Percentiles rank a stretch among this genome's conserved stretches.
phyloP scores from a whole-genome alignment of 2,329 filamentous ascomycete species.

The Ceratocystis variospora region DNA sequence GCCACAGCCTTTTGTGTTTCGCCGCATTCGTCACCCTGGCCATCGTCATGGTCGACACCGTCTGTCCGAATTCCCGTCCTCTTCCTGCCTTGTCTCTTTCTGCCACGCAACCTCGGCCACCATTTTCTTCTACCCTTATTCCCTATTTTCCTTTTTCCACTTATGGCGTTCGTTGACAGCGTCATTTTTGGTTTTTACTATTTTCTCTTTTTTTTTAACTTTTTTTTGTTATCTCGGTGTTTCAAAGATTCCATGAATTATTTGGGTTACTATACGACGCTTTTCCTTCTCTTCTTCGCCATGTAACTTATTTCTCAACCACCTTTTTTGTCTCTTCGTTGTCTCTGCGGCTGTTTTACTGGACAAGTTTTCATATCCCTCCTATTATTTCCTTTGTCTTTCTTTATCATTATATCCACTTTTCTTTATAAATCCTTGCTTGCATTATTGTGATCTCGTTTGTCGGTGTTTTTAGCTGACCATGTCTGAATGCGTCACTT shows the following conservation, averaged over 20 bases:
- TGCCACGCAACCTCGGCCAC: background rate
- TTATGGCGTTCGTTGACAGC: background rate
- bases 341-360: background rate
- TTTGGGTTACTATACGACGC: conserved; percentile 2
- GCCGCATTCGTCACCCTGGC: background rate
- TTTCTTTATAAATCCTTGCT: background rate
- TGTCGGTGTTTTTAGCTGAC: background rate
- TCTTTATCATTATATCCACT: background rate
- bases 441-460: background rate
- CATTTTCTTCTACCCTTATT: background rate
- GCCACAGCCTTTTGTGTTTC: background rate
- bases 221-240: background rate
- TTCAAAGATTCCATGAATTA: conserved; percentile 7
- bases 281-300: background rate
- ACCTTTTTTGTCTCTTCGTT: background rate
- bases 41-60: background rate
- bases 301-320: conserved; percentile 6
- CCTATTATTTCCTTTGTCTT: background rate
- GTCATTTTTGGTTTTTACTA: background rate
- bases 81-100: background rate
- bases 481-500: conserved; percentile 1
- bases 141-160: background rate
- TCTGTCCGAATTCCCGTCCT: background rate
- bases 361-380: background rate
- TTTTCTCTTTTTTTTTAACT: background rate